These are phyloP conservation scores for Lotus japonicus DNA, from an alignment of 306 rosid genomes.

Conservation along the genomic window DNA sequence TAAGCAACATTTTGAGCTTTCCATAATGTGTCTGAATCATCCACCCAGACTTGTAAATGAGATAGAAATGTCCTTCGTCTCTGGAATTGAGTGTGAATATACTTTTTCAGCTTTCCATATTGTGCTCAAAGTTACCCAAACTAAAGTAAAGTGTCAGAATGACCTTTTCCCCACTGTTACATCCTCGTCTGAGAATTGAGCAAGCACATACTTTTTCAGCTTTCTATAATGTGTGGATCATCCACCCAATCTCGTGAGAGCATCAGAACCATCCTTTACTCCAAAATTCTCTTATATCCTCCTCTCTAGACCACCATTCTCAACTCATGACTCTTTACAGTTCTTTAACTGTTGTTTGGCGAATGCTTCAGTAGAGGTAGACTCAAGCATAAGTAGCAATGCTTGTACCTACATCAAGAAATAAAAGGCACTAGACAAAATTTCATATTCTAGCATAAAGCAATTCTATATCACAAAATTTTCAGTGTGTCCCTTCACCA, in stretches of 20 bases:
- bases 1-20: too few species aligned
- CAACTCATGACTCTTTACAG: background rate
- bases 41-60: too few species aligned
- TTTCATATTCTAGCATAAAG: slow-evolving; percentile 11
- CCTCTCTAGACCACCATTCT: background rate
- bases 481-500: background rate
- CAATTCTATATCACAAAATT: slow-evolving; percentile 1
- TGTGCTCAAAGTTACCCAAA: too few species aligned
- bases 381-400: background rate
- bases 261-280: background rate
- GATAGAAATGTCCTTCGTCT: too few species aligned
- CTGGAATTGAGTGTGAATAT: too few species aligned
- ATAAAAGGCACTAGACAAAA: slow-evolving; percentile 18
- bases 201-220: background rate
- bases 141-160: too few species aligned
- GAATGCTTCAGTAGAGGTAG: background rate
- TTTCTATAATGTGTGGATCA: background rate
- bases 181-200: background rate
- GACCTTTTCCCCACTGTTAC: too few species aligned
- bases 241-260: too few species aligned
- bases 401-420: slow-evolving; percentile 21
- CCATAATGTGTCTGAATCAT: too few species aligned
- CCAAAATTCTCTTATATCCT: background rate
- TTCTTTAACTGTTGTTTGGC: background rate
- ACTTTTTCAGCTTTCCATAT: too few species aligned